phyloP scores from a whole-genome alignment of 345 rosid species.

The Linum usitatissimum region DNA sequence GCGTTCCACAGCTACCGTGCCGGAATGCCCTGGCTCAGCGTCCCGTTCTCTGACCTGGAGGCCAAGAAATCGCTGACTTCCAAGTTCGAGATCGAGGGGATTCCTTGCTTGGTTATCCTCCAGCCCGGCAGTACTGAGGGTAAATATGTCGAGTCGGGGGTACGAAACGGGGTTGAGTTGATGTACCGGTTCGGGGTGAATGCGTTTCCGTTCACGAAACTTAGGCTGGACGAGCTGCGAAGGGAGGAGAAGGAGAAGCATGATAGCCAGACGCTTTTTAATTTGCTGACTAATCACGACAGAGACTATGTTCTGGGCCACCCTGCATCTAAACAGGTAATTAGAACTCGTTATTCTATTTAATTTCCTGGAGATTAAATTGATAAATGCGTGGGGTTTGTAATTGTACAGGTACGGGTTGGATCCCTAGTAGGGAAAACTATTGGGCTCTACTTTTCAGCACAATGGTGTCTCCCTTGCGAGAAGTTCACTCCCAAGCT shows the following conservation, averaged over 20 bases:
- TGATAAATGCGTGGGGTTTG: not conserved
- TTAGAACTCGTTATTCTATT: no score
- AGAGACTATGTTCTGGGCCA: conserved; percentile 41
- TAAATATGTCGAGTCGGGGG: conserved; percentile 21
- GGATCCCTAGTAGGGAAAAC: conserved; percentile 40
- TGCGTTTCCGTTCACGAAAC: conserved; percentile 45
- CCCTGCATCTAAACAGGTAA: conserved; percentile 27
- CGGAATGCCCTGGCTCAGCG: conserved; percentile 50
- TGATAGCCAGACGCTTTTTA: conserved; percentile 34
- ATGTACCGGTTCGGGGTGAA: conserved; percentile 35
- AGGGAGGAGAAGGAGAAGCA: conserved; percentile 35
- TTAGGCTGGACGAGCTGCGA: conserved; percentile 35
- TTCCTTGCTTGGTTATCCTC: conserved; percentile 42
- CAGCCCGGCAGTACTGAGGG: conserved; percentile 24
- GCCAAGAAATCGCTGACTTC: conserved; percentile 37
- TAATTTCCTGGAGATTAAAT: no score
- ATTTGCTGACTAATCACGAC: conserved; percentile 22
- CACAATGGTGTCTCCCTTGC: conserved; percentile 50
- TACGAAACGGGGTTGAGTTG: conserved; percentile 36
- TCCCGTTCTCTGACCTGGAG: conserved; percentile 49
- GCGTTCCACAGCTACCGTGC: conserved; percentile 44
- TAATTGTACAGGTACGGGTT: conserved; percentile 31
- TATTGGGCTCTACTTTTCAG: conserved; percentile 45
- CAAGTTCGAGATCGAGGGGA: conserved; percentile 39
- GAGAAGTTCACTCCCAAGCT: conserved; percentile 41